These are phyloP conservation scores for Panicum miliaceum DNA, from an alignment of 176 grass and related monocot species.

Conservation along the genomic window DNA sequence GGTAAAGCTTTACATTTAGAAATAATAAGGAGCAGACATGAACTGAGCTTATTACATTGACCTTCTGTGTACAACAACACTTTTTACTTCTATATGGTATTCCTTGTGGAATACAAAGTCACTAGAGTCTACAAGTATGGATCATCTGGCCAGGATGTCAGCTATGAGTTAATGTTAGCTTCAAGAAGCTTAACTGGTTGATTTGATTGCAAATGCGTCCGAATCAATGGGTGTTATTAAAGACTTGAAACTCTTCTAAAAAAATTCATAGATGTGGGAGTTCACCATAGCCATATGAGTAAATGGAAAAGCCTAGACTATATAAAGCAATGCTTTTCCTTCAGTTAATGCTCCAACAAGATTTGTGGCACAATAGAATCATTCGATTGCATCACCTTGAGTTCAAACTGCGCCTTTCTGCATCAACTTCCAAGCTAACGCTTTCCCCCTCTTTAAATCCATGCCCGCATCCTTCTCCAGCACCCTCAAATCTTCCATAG, in stretches of 20 bases:
- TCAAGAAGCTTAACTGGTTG: not conserved
- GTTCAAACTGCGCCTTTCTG: conserved; percentile 63
- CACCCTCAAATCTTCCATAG: conserved; percentile 76
- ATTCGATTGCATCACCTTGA: conserved; percentile 60
- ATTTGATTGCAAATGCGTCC: not conserved
- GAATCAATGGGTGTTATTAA: not conserved
- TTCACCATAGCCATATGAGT: not conserved
- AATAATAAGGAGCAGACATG: not conserved
- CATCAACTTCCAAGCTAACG: conserved; percentile 64
- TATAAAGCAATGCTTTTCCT: not conserved
- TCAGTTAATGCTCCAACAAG: not conserved
- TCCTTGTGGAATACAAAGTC: not conserved
- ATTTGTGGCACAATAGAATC: not conserved
- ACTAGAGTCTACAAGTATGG: not conserved
- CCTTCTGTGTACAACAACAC: not conserved
- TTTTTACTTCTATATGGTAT: not conserved
- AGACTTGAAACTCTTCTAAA: not conserved
- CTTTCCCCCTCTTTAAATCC: conserved; percentile 48
- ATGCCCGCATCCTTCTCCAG: conserved; percentile 27
- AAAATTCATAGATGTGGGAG: not conserved
- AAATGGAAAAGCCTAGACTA: not conserved
- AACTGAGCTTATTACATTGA: not conserved
- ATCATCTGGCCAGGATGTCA: not conserved
- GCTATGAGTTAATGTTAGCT: not conserved
- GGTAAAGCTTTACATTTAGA: not conserved